Evolutionary conservation across 2,329 filamentous ascomycete genomes (phyloP).

Genomic region (Periconia macrospinosa): DNA sequence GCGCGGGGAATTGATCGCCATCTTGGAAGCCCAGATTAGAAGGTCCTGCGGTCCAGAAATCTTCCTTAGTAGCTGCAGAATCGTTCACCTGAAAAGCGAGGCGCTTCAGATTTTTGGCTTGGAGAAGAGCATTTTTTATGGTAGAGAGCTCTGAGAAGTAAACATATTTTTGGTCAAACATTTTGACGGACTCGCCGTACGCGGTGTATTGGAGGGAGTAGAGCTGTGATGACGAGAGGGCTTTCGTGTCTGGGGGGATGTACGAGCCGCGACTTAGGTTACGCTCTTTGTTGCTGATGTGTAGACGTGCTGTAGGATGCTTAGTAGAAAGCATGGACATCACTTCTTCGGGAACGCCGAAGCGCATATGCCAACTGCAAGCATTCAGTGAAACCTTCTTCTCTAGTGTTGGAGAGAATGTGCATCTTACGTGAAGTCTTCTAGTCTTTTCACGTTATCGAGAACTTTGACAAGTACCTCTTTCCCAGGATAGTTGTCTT

Average conservation of each 20-base stretch:
- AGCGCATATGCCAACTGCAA: constrained; percentile 2
- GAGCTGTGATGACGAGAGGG: constrained; percentile 5
- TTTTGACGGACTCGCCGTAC: not conserved
- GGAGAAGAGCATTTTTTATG: not conserved
- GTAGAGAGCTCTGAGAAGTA: not conserved
- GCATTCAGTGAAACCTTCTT: too few relatives aligned
- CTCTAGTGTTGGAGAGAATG: too few relatives aligned
- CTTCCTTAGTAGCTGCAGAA: not conserved
- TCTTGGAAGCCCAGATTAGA: not conserved
- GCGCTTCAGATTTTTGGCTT: not conserved
- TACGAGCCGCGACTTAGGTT: not conserved
- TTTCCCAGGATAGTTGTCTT: too few relatives aligned
- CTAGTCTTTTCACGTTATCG: too few relatives aligned
- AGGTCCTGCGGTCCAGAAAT: not conserved
- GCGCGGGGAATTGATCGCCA: constrained; percentile 1
- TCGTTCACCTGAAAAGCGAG: not conserved
- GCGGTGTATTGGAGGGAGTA: constrained; percentile 1
- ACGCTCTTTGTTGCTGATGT: not conserved
- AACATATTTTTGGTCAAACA: not conserved
- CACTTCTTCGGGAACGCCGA: not conserved
- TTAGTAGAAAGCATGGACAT: not conserved
- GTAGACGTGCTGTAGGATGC: not conserved
- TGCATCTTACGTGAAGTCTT: too few relatives aligned
- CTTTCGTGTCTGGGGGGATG: not conserved
- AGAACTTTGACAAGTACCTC: too few relatives aligned